A percentile compares a stretch with the other conserved stretches of the same genome.
phyloP scores from a whole-genome alignment of 129 eudicot genomes.

The Helianthus tuberosus region DNA sequence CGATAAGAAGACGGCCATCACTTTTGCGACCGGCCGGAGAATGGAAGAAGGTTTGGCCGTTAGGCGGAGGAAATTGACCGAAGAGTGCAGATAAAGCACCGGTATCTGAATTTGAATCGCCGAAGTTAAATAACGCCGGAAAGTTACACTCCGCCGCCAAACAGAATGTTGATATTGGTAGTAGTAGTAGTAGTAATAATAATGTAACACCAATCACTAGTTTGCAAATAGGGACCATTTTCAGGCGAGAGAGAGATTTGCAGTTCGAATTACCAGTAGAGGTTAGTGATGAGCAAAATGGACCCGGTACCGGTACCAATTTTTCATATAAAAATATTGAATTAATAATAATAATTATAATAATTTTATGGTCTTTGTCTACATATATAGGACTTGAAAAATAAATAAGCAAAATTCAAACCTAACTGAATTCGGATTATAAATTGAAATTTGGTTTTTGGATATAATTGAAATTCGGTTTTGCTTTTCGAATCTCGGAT shows the following conservation, averaged over 20 bases:
- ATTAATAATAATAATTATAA: too few relatives aligned
- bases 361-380: too few relatives aligned
- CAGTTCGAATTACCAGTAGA: neutral
- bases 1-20: conserved; percentile 51
- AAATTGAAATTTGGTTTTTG: too few relatives aligned
- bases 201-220: conserved; percentile 25
- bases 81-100: conserved; percentile 48
- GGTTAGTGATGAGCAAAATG: too few relatives aligned
- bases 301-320: too few relatives aligned
- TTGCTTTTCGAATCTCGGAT: too few relatives aligned
- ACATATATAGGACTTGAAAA: too few relatives aligned
- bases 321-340: too few relatives aligned
- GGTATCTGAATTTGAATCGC: conserved; percentile 63
- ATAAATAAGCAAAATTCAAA: too few relatives aligned
- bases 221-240: conserved; percentile 11
- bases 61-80: conserved; percentile 43
- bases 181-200: conserved; percentile 8
- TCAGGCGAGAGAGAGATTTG: neutral
- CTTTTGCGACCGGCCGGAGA: conserved; percentile 41
- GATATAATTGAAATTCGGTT: too few relatives aligned
- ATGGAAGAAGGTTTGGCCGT: conserved; percentile 48
- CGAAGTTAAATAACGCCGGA: conserved; percentile 55
- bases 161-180: conserved; percentile 18
- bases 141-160: conserved; percentile 34
- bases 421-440: too few relatives aligned